These are phyloP conservation scores for Epichloe coenophiala DNA, from an alignment of 2,329 filamentous ascomycete genomes.

Conservation along the genomic window DNA sequence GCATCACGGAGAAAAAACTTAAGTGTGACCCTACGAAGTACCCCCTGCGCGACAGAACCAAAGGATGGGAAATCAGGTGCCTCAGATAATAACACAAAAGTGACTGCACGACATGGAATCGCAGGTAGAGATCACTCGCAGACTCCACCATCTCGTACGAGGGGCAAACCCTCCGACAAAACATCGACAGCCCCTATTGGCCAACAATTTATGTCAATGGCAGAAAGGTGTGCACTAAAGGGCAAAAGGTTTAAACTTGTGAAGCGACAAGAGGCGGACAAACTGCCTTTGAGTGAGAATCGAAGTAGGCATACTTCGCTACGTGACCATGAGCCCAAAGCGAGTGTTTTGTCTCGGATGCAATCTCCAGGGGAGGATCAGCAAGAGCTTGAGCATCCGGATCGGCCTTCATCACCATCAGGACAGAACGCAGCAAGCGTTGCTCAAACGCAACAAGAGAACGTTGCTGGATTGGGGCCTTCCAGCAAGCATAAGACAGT, in stretches of 20 bases:
- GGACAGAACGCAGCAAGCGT: not conserved
- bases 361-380: not conserved
- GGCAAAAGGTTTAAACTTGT: conserved; percentile 42
- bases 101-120: not conserved
- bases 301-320: not conserved
- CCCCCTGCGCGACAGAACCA: not conserved
- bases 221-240: conserved; percentile 39
- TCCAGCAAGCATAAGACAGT: conserved; percentile 2
- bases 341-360: not conserved
- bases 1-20: not conserved
- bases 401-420: not conserved
- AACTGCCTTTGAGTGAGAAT: not conserved
- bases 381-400: not conserved
- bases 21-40: not conserved
- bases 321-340: not conserved
- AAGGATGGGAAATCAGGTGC: not conserved
- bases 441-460: not conserved
- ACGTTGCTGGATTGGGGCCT: not conserved
- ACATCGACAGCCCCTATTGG: conserved; percentile 3
- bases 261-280: conserved; percentile 16
- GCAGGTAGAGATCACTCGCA: not conserved
- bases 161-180: not conserved
- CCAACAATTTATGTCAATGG: conserved; percentile 37
- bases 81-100: not conserved
- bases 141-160: not conserved